phyloP scores from a whole-genome alignment of 768 basidiomycete genomes.

The Lentinula sp. region DNA sequence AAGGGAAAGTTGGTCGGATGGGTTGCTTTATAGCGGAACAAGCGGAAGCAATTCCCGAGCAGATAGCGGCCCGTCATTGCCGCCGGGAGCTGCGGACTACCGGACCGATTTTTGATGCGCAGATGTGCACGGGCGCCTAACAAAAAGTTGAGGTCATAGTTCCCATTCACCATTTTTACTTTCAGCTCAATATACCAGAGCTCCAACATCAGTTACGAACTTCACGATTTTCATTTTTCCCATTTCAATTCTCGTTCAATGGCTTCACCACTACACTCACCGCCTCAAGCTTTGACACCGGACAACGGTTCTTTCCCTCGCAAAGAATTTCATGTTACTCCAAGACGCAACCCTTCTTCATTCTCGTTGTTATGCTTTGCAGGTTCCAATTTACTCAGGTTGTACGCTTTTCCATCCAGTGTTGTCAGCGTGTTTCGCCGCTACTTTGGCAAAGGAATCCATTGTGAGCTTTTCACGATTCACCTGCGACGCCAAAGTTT shows the following conservation, averaged over 20 bases:
- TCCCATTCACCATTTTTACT: not conserved
- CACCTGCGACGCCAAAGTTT: not conserved
- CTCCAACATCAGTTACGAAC: slow-evolving; percentile 5
- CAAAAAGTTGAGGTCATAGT: not conserved
- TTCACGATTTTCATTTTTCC: not conserved
- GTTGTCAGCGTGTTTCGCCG: slow-evolving; percentile 49
- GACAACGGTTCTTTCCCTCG: slow-evolving; percentile 45
- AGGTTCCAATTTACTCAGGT: slow-evolving; percentile 53
- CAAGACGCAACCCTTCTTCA: slow-evolving; percentile 40
- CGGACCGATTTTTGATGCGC: not conserved
- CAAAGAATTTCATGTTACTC: slow-evolving; percentile 67
- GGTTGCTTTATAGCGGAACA: not conserved
- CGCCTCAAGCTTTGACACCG: not conserved
- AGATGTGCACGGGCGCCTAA: not conserved
- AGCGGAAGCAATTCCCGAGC: not conserved
- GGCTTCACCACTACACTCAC: slow-evolving; percentile 1
- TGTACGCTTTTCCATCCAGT: slow-evolving; percentile 60
- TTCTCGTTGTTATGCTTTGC: slow-evolving; percentile 71
- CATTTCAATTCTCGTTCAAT: not conserved
- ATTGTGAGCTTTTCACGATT: slow-evolving; percentile 33
- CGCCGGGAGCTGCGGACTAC: not conserved
- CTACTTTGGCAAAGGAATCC: slow-evolving; percentile 38
- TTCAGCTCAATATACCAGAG: not conserved
- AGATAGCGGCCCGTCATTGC: not conserved
- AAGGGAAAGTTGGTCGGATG: not conserved